These are phyloP conservation scores for Marchantia polymorpha DNA, from an alignment of 225 moss, liverwort and hornwort species.

Conservation along the genomic window DNA sequence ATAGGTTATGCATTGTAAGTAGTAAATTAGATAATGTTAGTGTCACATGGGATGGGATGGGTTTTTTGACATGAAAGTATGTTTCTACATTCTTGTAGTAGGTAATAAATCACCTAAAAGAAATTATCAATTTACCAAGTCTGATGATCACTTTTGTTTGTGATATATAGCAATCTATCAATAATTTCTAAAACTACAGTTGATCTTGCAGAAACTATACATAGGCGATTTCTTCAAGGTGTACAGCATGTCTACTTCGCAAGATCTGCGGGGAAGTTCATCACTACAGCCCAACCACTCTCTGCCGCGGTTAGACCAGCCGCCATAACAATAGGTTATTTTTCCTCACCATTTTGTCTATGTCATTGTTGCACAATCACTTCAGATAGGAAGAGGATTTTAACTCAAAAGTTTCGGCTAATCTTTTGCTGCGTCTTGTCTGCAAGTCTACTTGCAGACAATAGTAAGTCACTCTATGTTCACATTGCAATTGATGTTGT, in stretches of 20 bases:
- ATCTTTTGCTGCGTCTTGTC: too few species aligned
- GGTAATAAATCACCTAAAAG: too few species aligned
- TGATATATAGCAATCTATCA: too few species aligned
- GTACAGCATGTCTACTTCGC: slow-evolving; percentile 15
- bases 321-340: slow-evolving; percentile 19
- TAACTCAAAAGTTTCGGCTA: neutral
- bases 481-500: too few species aligned
- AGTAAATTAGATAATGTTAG: too few species aligned
- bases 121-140: too few species aligned
- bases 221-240: slow-evolving; percentile 29
- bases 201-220: slow-evolving; percentile 18
- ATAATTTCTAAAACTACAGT: neutral
- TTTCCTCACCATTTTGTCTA: neutral
- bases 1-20: too few species aligned
- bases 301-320: slow-evolving; percentile 9
- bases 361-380: neutral
- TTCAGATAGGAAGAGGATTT: neutral
- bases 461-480: too few species aligned
- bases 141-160: neutral
- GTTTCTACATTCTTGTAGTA: too few species aligned
- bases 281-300: neutral
- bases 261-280: neutral
- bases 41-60: too few species aligned
- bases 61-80: too few species aligned
- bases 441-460: too few species aligned